Evolutionary conservation across 306 rosid genomes (phyloP).

Genomic region (Hylodesmum podocarpum): DNA sequence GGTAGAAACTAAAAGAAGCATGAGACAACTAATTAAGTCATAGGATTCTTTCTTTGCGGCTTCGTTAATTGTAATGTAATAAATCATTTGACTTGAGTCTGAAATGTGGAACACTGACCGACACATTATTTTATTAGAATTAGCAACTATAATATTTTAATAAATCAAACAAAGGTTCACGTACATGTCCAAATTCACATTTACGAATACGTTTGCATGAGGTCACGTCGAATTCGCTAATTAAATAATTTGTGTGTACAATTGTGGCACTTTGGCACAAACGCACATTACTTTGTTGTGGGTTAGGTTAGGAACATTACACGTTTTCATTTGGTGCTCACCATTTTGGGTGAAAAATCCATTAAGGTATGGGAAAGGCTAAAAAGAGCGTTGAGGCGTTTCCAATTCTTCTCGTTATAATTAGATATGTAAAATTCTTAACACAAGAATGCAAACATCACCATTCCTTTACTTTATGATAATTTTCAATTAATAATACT

Average conservation of each 20-base stretch:
- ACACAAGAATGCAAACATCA: no score
- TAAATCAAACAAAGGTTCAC: neutral
- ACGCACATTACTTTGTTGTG: neutral
- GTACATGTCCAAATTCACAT: neutral
- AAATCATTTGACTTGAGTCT: constrained; percentile 36
- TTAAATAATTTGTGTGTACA: neutral
- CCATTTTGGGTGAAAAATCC: neutral
- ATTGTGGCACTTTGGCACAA: constrained; percentile 23
- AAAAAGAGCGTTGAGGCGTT: neutral
- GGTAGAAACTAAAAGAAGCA: neutral
- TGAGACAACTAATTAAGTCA: neutral
- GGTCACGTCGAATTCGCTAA: neutral
- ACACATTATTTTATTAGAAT: neutral
- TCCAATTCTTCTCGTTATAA: neutral
- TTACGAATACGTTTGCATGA: constrained; percentile 4
- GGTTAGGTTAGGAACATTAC: neutral
- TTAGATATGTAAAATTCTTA: constrained; percentile 14
- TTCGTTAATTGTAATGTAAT: constrained; percentile 13
- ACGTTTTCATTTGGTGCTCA: constrained; percentile 4
- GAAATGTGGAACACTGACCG: constrained; percentile 26
- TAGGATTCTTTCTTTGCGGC: neutral
- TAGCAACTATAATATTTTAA: neutral
- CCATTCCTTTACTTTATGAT: no score
- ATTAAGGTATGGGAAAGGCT: neutral
- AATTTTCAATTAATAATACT: no score